phyloP scores from a whole-genome alignment of 306 rosid species.

The Luffa acutangula region DNA sequence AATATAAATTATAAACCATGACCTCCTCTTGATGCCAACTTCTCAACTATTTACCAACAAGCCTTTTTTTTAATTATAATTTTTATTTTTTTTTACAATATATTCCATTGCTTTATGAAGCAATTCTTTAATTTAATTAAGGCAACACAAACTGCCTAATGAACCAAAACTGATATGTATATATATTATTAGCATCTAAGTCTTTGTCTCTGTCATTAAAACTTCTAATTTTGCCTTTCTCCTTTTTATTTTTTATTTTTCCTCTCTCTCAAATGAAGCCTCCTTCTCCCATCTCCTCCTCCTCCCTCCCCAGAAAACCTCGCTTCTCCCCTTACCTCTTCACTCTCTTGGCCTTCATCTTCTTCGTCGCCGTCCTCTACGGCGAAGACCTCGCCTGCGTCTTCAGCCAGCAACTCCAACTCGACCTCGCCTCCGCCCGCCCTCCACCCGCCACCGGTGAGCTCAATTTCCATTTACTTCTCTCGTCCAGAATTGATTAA shows the following conservation, averaged over 20 bases:
- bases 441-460: slow-evolving; percentile 32
- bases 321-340: slow-evolving; percentile 71
- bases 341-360: slow-evolving; percentile 52
- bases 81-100: neutral
- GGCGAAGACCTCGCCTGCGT: slow-evolving; percentile 57
- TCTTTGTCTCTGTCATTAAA: neutral
- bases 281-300: slow-evolving; percentile 29
- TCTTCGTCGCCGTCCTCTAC: slow-evolving; percentile 65
- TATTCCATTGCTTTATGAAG: neutral
- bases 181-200: neutral
- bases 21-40: neutral
- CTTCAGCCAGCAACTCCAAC: slow-evolving; percentile 47
- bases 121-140: neutral
- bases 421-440: slow-evolving; percentile 19
- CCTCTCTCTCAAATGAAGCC: slow-evolving; percentile 37
- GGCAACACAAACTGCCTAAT: neutral
- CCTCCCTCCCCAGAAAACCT: slow-evolving; percentile 34
- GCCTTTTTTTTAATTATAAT: neutral
- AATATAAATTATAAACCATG: neutral
- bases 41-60: neutral
- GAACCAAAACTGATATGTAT: neutral
- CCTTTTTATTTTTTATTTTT: too few species aligned
- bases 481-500: neutral
- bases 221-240: neutral
- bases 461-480: slow-evolving; percentile 18